Percentiles rank a stretch among this genome's conserved stretches.
phyloP scores from a whole-genome alignment of 192 early-diverging fungal genomes.

The Dissophora globulifera region DNA sequence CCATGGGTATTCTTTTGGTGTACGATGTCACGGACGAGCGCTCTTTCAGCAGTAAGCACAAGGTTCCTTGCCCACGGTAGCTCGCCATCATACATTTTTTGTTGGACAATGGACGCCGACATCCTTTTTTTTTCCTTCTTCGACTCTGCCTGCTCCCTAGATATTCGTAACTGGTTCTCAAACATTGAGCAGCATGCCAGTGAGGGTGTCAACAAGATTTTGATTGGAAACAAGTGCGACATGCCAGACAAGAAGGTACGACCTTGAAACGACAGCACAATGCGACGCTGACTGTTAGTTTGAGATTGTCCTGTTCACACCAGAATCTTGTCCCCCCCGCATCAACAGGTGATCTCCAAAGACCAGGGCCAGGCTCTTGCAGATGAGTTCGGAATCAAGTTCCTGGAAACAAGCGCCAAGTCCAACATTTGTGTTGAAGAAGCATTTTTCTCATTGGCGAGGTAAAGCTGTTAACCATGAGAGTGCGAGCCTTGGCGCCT shows the following conservation, averaged over 20 bases:
- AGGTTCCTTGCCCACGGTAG: no score
- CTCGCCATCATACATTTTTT: no score
- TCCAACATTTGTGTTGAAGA: constrained; percentile 98
- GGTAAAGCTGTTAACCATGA: no score
- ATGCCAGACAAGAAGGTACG: constrained; percentile 92
- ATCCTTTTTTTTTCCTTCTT: neutral
- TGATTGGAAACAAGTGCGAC: constrained; percentile 99
- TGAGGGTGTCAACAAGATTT: constrained; percentile 98
- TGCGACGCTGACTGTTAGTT: no score
- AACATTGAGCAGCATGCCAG: constrained; percentile 99
- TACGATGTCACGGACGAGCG: constrained; percentile 99
- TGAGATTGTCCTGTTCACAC: no score
- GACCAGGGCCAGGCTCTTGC: constrained; percentile 97
- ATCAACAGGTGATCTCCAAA: constrained; percentile 83
- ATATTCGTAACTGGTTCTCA: constrained; percentile 99
- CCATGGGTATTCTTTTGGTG: constrained; percentile 98
- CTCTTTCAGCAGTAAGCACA: constrained; percentile 90
- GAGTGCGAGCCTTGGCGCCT: no score
- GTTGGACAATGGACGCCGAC: no score
- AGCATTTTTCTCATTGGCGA: constrained; percentile 95
- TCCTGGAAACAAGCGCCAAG: constrained; percentile 98
- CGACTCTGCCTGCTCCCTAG: constrained; percentile 57
- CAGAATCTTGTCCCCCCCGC: no score
- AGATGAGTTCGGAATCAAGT: constrained; percentile 93
- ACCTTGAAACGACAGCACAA: no score